Evolutionary conservation across 805 yeast genomes (phyloP).

Genomic region (Hanseniaspora valbyensis): DNA sequence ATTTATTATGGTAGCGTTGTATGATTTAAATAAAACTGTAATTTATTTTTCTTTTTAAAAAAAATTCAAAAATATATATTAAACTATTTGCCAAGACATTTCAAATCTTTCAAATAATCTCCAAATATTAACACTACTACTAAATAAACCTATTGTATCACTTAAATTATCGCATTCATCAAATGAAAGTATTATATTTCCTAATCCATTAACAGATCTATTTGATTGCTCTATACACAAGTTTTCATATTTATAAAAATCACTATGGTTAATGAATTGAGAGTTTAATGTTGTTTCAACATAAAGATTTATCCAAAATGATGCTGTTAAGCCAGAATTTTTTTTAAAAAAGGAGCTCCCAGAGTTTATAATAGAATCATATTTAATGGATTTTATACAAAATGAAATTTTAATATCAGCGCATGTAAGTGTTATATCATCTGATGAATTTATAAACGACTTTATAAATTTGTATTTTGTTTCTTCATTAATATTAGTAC

Average conservation of each 20-base stretch:
- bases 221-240: not conserved
- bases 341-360: not conserved
- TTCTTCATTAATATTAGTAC: no score
- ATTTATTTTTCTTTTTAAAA: not conserved
- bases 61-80: no score
- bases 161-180: constrained; percentile 4
- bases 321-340: not conserved
- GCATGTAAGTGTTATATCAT: not conserved
- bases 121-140: not conserved
- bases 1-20: not conserved
- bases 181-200: not conserved
- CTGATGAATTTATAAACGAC: not conserved
- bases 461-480: not conserved
- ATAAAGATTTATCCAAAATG: constrained; percentile 2
- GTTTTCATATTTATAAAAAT: not conserved
- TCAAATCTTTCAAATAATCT: not conserved
- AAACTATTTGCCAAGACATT: not conserved
- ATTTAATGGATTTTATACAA: not conserved
- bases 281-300: not conserved
- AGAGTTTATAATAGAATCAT: not conserved
- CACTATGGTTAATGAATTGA: not conserved
- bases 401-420: constrained; percentile 4
- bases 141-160: not conserved
- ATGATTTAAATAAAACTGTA: not conserved
- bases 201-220: not conserved